Base-by-base conservation (phyloP, 1,284 basidiomycete genomes). In the Sanghuangporus baumii region DNA sequence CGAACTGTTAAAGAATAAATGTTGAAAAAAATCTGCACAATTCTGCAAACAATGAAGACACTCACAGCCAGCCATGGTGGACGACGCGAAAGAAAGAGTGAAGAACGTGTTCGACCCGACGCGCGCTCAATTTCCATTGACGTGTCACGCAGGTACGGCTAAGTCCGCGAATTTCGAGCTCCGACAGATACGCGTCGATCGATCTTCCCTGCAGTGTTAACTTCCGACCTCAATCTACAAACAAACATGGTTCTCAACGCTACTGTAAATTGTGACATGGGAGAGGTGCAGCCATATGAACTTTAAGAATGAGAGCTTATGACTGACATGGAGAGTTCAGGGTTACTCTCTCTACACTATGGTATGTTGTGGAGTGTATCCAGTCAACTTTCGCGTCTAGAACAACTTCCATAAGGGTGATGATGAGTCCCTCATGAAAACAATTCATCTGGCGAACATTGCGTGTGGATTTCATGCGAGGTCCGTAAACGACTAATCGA, bases 401-500 rank as follows among this genome's bases (percentile, higher is more conserved):
- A 41, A 18, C 3, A 36, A 20, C 11, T 50, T 46, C n/a, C 40
- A 12, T 6, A 57, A 86, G 84, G 82, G 80, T 3, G 83, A 87
- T 52, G 85, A 87, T 62, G 82, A 81, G 61, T 74, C 75, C 6
- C 77, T 87, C 55, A 85, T 87, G 81, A 78, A 81, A 64, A 83
- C 81, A 1, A 84, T 87, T 41, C 83, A 86, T 66, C 73, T 87
- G 20, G 84, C 85, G 0, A 86, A 87, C 65, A 74, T 86, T 12
- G 85, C 86, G 0, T 87, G 85, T 65, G 84, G 85, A 2, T 86
- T 86, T 62, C 86, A 87, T 67, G 84, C 82, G 14, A 81, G 82
- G 82, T 85, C 65, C 61, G 79, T 68, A 37, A n/a, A 20, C 16
- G 20, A 23, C 50, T 14, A 8, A 23, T 23, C 20, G 12, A 12